Conservation (phyloP, 257 asterid genomes). For the Jacaranda mimosifolia region DNA sequence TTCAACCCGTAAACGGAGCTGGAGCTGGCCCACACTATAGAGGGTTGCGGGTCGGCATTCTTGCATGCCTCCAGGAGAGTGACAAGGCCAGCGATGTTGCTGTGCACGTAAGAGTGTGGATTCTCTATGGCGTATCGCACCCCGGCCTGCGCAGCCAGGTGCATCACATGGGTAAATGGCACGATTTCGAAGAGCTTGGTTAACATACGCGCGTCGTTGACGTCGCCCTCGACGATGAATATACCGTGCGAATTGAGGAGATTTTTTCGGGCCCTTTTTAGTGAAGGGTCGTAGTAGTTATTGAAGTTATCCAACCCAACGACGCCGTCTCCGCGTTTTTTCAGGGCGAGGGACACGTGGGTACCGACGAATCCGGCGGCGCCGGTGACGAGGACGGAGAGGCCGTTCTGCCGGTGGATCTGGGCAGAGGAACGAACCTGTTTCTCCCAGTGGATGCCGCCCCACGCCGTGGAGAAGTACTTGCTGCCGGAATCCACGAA, state of each 20-base stretch:
- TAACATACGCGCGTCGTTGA: conserved; percentile 55
- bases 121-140: conserved; percentile 63
- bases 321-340: conserved; percentile 89
- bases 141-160: conserved; percentile 64
- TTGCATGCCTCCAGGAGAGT: conserved; percentile 54
- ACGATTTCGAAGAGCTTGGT: conserved; percentile 55
- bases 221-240: conserved; percentile 54
- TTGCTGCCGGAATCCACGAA: conserved; percentile 65
- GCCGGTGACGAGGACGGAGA: conserved; percentile 80
- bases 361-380: conserved; percentile 92
- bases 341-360: conserved; percentile 76
- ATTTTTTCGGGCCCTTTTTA: conserved; percentile 49
- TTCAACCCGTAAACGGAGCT: conserved; percentile 63
- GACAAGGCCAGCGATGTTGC: conserved; percentile 59
- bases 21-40: conserved; percentile 61
- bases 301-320: conserved; percentile 88
- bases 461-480: conserved; percentile 71
- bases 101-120: conserved; percentile 57
- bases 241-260: conserved; percentile 38
- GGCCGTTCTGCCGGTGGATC: conserved; percentile 71
- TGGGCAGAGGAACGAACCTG: conserved; percentile 68
- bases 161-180: conserved; percentile 58
- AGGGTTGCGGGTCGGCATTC: conserved; percentile 55
- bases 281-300: conserved; percentile 66
- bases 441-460: conserved; percentile 72